Evolutionary conservation across 768 basidiomycete genomes (phyloP), one percentile per base, ranked within the genome.

Genomic region (Phallus indusiatus): DNA sequence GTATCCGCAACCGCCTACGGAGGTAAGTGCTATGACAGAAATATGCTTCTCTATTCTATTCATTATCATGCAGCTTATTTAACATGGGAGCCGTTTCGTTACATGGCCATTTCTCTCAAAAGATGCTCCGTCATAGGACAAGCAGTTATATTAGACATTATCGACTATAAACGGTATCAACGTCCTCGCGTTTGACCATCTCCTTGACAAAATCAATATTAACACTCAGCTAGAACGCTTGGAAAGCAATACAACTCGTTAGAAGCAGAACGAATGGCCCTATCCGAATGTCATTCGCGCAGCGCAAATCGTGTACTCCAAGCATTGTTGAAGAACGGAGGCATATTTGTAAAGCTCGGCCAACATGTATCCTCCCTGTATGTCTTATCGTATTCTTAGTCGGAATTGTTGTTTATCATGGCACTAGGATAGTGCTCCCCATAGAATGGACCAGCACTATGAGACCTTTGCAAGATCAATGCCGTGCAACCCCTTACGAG

Each of bases 241-340:
- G 72, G 78, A 22, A 74, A 73, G 59, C 68, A 60, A 1, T 86
- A 85, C 66, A 65, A 65, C 2, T 78, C 81, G 1, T 74, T 80
- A 37, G 76, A 79, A 14, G 78, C 81, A 54, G 73, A 73, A 60
- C 65, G 72, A 16, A 69, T 76, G 2, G 86, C 86, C 1, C 78
- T 82, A 63, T 89, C 89, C 14, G 74, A 81, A 34, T 95, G 93
- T 70, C 95, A 99, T 73, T 79, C 72, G 53, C 80, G 93, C 50
- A 94, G 90, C 68, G 93, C 93, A 7, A 68, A 75, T 56, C 77
- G 92, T 59, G 81, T 96, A 46, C 73, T 94, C 62, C 80, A 79
- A 62, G 91, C 92, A n/a, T 75, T 98, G 49, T 77, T 94, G 55
- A 85, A 84, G 6, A 96, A 97, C 65, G 93, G 94, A 76, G 88